Evolutionary conservation across 371 early-diverging fungal species (phyloP).

Genomic region (Gilbertella persicaria): DNA sequence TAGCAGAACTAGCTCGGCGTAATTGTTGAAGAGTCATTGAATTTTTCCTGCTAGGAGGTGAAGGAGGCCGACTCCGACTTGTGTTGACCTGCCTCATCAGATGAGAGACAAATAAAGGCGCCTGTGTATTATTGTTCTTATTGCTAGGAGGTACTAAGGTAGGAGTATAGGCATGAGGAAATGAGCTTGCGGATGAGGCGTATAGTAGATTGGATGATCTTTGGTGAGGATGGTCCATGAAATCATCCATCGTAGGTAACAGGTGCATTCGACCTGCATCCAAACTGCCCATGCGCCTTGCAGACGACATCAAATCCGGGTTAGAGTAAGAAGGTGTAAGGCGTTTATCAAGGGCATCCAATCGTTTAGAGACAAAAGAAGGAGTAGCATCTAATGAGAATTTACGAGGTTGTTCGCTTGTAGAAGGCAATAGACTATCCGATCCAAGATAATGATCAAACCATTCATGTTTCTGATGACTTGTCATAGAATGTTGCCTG

Average conservation of each 20-base stretch:
- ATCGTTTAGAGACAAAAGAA: constrained; percentile 28
- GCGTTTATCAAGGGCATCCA: constrained; percentile 26
- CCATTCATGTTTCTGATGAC: too few species aligned
- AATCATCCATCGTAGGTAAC: constrained; percentile 9
- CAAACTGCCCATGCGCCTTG: constrained; percentile 28
- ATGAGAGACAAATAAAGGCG: constrained; percentile 28
- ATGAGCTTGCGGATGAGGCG: neutral
- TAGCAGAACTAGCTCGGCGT: constrained; percentile 13
- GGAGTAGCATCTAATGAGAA: constrained; percentile 29
- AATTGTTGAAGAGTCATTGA: constrained; percentile 13
- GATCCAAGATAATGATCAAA: too few species aligned
- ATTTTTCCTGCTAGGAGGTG: constrained; percentile 20
- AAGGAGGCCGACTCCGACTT: constrained; percentile 15
- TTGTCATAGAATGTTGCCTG: constrained; percentile 1
- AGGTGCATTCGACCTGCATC: constrained; percentile 18
- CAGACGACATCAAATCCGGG: constrained; percentile 36
- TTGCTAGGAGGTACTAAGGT: constrained; percentile 4
- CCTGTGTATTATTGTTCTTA: constrained; percentile 12
- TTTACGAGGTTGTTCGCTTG: constrained; percentile 24
- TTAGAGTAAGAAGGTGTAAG: constrained; percentile 46
- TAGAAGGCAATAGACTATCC: too few species aligned
- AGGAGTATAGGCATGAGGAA: constrained; percentile 4
- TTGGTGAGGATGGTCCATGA: constrained; percentile 3
- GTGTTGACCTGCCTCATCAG: constrained; percentile 26
- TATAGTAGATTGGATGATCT: neutral